Conservation (phyloP, 345 rosid species). For the Rhizophora mangle region DNA sequence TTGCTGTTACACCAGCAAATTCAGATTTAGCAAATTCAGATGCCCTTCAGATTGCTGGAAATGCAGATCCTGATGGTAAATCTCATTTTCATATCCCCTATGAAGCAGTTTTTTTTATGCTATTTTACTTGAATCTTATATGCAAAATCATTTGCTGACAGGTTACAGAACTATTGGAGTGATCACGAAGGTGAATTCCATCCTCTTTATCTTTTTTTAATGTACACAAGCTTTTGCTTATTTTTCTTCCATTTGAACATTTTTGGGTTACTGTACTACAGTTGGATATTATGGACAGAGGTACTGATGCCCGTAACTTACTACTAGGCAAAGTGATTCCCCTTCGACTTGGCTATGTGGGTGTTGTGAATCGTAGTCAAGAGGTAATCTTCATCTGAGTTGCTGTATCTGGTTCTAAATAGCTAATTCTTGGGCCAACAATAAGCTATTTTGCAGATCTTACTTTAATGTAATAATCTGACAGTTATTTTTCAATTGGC, state of each 20-base stretch:
- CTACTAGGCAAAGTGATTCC: constrained; percentile 91
- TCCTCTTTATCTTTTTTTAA: neutral
- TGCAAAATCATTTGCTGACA: constrained; percentile 26
- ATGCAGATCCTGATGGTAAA: constrained; percentile 91
- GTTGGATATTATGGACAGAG: constrained; percentile 99
- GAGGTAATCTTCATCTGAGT: constrained; percentile 48
- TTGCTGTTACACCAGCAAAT: constrained; percentile 91
- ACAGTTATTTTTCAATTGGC: neutral
- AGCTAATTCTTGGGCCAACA: neutral
- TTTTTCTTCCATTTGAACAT: constrained; percentile 1
- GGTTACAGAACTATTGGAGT: constrained; percentile 89
- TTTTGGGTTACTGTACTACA: constrained; percentile 35
- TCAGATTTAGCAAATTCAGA: constrained; percentile 94
- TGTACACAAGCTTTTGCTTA: neutral
- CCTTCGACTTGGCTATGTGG: constrained; percentile 86
- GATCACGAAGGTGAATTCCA: constrained; percentile 70
- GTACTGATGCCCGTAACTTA: constrained; percentile 88
- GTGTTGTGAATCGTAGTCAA: constrained; percentile 92
- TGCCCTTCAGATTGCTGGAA: constrained; percentile 91
- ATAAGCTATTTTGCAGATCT: neutral
- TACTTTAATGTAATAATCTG: neutral
- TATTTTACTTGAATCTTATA: constrained; percentile 8
- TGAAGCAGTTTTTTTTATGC: constrained; percentile 1
- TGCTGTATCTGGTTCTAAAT: no score
- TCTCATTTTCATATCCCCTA: constrained; percentile 5